Conservation (phyloP, 192 early-diverging fungal genomes). For the Backusella liffmaniae region DNA sequence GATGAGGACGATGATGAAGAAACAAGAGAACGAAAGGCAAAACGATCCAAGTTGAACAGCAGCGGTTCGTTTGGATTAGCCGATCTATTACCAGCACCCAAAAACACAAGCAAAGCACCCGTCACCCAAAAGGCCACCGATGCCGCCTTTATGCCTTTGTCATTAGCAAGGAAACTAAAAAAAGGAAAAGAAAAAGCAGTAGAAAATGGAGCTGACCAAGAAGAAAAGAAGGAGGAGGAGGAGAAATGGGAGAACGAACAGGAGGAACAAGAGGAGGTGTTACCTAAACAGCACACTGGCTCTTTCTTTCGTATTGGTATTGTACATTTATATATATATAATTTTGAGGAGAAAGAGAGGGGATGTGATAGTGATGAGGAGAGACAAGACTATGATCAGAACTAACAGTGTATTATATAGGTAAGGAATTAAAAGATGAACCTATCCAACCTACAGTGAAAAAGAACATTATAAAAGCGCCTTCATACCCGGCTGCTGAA, state of each 20-base stretch:
- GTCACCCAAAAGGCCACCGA: conserved; percentile 13
- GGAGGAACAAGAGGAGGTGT: conserved; percentile 17
- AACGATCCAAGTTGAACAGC: neutral
- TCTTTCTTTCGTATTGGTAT: conserved; percentile 35
- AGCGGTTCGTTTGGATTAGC: neutral
- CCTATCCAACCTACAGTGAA: neutral
- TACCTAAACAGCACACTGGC: conserved; percentile 17
- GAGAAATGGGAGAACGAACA: neutral
- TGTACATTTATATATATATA: too few relatives aligned
- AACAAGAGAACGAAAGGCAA: neutral
- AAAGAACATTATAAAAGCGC: neutral
- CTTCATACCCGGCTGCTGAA: neutral
- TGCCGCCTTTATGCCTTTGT: conserved; percentile 18
- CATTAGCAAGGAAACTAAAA: conserved; percentile 16
- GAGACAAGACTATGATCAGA: neutral
- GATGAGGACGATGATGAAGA: conserved; percentile 4
- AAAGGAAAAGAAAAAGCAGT: conserved; percentile 10
- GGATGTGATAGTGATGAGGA: neutral
- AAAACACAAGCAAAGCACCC: conserved; percentile 1
- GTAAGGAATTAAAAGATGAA: conserved; percentile 11
- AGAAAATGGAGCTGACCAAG: neutral
- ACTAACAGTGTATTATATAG: neutral
- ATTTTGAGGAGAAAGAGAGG: neutral
- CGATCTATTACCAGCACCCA: conserved; percentile 24
- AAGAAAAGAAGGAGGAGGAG: neutral